A percentile compares a stretch with the other conserved stretches of the same genome.
Conservation (phyloP, 2,329 filamentous ascomycete genomes). For the Colletotrichum sp. region DNA sequence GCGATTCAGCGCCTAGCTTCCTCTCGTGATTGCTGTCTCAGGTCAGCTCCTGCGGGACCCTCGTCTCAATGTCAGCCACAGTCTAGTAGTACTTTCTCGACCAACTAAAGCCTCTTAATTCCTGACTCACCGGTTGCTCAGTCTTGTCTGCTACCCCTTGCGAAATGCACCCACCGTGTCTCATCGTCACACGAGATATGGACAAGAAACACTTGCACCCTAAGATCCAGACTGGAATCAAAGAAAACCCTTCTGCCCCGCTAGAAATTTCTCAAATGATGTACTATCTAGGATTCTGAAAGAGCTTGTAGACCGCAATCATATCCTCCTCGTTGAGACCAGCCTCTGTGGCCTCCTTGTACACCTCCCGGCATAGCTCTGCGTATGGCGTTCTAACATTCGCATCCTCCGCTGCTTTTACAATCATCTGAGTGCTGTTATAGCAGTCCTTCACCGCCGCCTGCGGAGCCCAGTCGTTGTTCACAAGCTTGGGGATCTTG, state of each 20-base stretch:
- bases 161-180: neutral
- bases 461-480: slow-evolving; percentile 33
- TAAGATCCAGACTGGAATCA: rapidly evolving
- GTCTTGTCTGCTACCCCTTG: rapidly evolving
- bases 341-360: slow-evolving; percentile 26
- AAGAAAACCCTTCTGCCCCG: neutral
- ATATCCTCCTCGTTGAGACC: slow-evolving; percentile 31
- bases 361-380: slow-evolving; percentile 25
- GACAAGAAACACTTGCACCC: neutral
- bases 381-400: slow-evolving; percentile 26
- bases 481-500: slow-evolving; percentile 34
- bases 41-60: neutral
- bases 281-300: neutral
- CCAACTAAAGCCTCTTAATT: no score
- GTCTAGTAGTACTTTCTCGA: neutral
- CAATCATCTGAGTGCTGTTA: slow-evolving; percentile 32
- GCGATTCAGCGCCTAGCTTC: neutral
- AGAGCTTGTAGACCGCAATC: slow-evolving; percentile 29
- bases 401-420: slow-evolving; percentile 24
- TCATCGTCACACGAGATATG: neutral
- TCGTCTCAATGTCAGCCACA: neutral
- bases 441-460: slow-evolving; percentile 34
- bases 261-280: neutral
- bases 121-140: neutral
- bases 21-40: neutral